Base-by-base conservation (phyloP, 768 basidiomycete genomes). In the Hemileccinum rubropunctum region DNA sequence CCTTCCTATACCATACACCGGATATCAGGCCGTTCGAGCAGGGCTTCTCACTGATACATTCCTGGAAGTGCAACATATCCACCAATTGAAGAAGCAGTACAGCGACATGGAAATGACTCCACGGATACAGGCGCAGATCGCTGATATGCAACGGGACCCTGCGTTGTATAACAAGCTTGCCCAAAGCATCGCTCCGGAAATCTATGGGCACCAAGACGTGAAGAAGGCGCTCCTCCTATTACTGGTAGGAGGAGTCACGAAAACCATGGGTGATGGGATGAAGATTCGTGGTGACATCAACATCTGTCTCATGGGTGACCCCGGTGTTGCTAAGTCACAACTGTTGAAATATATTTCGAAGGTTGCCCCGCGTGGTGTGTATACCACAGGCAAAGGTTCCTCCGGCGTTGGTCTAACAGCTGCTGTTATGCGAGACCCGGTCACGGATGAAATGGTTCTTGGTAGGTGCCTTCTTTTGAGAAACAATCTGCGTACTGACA, bases 321-420 rank as follows among this genome's bases (percentile, higher is more conserved):
- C 97, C 45, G 97, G 97, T 83, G 95, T 98, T 45, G 94, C 95
- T 48, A 99, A 99, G 68, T 97, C 94, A 13, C 97, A 99, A 64
- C 66, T 97, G 26, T 78, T 97, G 49, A 99, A 99, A 71, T 98
- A 98, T 59, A 99, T 99, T 59, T 92, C 95, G 18, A 99, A 99
- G 68, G 88, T 99, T 57, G 97, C 97, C 2, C 97, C 97, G 21
- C 81, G 97, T 59, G 97, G 97, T 18, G 86, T 99, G 20, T 98
- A 99, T 65, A 99, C 97, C 11, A 99, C 97, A 6, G 97, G 97
- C 52, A 92, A 95, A 67, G 97, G 97, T 58, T 98, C 95, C 5
- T 98, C 95, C 1, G 97, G 97, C 17, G 97, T 99, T 42, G 97
- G 97, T 81, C 77, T 99, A 40, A 99, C 97, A 1, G 97, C 97